Percentiles rank a stretch among this genome's conserved stretches.
These are phyloP conservation scores for Wickerhamiella cacticola DNA, from an alignment of 805 yeast genomes.

Conservation along the genomic window DNA sequence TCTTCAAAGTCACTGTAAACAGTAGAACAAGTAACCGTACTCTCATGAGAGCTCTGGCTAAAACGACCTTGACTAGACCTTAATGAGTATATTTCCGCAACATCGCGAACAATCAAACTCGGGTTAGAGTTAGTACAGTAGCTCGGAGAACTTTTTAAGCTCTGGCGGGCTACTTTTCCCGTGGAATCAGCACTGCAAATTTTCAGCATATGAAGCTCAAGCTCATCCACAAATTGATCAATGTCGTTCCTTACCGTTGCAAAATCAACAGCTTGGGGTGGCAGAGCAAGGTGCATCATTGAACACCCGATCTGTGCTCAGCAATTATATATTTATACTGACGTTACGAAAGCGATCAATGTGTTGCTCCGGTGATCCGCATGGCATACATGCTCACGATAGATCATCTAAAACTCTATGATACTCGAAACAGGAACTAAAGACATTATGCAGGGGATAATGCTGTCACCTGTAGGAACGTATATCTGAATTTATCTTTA, in stretches of 20 bases:
- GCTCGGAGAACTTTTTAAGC: background rate
- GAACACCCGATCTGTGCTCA: background rate
- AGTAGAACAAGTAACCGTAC: background rate
- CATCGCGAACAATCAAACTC: background rate
- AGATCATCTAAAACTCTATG: background rate
- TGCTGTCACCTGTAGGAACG: background rate
- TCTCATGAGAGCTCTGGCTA: background rate
- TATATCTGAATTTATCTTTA: background rate
- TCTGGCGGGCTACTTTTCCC: background rate
- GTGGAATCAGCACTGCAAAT: background rate
- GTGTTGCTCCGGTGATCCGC: constrained; percentile 1
- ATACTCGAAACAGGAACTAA: background rate
- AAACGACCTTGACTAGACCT: background rate
- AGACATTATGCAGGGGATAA: constrained; percentile 1
- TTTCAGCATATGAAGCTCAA: background rate
- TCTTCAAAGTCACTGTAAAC: constrained; percentile 2
- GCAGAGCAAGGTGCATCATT: background rate
- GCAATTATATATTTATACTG: background rate
- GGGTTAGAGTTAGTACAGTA: background rate
- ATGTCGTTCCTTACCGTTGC: background rate
- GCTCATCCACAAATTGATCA: constrained; percentile 7
- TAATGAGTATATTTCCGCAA: background rate
- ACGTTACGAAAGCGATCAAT: background rate
- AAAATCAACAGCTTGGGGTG: background rate
- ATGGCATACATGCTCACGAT: background rate